Percentiles rank a stretch among this genome's conserved stretches.
Evolutionary conservation across 768 basidiomycete species (phyloP).

Genomic region (Tricholoma matsutake): DNA sequence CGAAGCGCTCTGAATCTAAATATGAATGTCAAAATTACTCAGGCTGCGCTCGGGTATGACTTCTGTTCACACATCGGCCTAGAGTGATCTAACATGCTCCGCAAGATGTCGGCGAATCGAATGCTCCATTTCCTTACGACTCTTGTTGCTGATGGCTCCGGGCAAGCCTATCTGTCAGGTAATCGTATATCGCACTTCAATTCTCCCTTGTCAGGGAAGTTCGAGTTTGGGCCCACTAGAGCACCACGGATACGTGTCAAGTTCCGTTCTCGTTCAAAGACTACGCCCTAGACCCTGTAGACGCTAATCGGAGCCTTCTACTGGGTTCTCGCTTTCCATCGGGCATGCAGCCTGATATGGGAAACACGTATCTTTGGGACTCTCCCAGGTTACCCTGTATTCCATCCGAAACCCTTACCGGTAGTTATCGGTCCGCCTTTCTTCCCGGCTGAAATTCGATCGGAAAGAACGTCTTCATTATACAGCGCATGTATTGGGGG

Average conservation of each 20-base stretch:
- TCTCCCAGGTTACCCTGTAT: neutral
- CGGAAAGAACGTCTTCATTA: neutral
- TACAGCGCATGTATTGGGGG: neutral
- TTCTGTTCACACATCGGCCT: neutral
- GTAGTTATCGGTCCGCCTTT: neutral
- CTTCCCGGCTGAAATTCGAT: neutral
- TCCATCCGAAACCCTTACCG: neutral
- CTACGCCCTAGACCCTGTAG: neutral
- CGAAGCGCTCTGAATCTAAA: neutral
- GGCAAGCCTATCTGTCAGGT: neutral
- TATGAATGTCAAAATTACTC: constrained; percentile 1
- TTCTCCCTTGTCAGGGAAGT: neutral
- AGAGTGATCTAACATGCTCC: neutral
- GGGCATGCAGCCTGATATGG: neutral
- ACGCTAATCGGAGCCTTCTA: neutral
- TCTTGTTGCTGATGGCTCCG: neutral
- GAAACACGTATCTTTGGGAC: neutral
- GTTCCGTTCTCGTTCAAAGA: neutral
- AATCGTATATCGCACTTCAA: neutral
- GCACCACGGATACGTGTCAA: neutral
- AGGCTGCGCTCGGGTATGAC: neutral
- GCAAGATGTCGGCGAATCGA: neutral
- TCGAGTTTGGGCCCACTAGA: neutral
- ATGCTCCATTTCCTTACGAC: neutral
- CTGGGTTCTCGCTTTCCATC: neutral